Conservation (phyloP, 2,329 filamentous ascomycete genomes). For the Parastagonospora nodorum region DNA sequence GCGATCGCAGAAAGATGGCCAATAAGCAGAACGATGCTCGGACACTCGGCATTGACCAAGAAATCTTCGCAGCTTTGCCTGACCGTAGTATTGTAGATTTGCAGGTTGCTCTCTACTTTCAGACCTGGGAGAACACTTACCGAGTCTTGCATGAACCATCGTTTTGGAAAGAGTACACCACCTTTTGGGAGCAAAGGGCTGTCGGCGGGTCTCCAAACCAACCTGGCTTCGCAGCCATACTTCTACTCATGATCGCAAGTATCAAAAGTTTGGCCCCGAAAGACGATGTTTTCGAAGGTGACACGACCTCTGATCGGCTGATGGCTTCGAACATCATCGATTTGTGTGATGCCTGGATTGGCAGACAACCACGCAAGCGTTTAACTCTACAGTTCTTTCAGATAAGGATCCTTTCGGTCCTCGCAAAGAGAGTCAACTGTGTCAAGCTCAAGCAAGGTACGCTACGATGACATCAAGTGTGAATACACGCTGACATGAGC, state of each 20-base stretch:
- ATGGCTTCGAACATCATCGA: conserved; percentile 46
- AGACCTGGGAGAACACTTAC: conserved; percentile 56
- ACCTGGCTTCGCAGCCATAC: conserved; percentile 45
- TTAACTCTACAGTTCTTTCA: conserved; percentile 57
- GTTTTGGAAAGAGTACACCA: conserved; percentile 57
- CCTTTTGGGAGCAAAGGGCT: conserved; percentile 50
- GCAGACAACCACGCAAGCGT: conserved; percentile 57
- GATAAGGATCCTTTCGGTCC: conserved; percentile 56
- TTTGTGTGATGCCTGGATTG: conserved; percentile 50
- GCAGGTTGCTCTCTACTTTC: conserved; percentile 55
- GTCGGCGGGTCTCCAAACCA: conserved; percentile 19
- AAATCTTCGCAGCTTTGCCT: conserved; percentile 46
- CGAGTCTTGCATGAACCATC: conserved; percentile 60
- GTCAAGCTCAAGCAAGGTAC: conserved; percentile 56
- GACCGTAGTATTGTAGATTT: conserved; percentile 46
- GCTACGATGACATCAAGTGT: background rate
- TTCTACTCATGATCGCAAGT: conserved; percentile 48
- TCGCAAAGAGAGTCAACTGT: conserved; percentile 57
- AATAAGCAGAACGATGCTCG: conserved; percentile 25
- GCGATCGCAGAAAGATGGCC: conserved; percentile 33
- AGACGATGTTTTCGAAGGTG: conserved; percentile 48
- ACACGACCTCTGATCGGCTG: conserved; percentile 50
- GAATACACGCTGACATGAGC: background rate
- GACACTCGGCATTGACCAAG: conserved; percentile 29
- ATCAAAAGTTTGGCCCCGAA: conserved; percentile 43